Evolutionary conservation across 2,329 filamentous ascomycete genomes (phyloP), one percentile per base, ranked within the genome.

Genomic region (Talaromyces sp.): DNA sequence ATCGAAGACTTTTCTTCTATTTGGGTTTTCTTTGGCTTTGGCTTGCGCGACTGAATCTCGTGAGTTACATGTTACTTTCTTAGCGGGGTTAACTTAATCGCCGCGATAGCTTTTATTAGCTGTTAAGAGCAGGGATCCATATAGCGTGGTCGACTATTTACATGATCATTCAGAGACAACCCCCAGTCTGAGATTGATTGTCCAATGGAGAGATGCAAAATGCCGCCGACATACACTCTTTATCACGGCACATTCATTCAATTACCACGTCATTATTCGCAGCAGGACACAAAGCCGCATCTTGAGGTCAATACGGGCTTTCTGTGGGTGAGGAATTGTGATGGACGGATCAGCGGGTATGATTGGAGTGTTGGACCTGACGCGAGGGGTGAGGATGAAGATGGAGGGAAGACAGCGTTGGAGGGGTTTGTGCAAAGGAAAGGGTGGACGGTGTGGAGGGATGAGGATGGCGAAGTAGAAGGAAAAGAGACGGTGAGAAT

Each of bases 181-280:
- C n/a, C n/a, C n/a, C n/a, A n/a, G n/a, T n/a, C n/a, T n/a, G n/a
- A n/a, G n/a, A n/a, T 28, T 52, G 48, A 33, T 21, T 21, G n/a
- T n/a, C n/a, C n/a, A n/a, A n/a, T n/a, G n/a, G n/a, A n/a, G n/a
- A n/a, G 11, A 7, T 18, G 18, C 9, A 44, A 56, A 61, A 64
- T 66, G 59, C 40, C 62, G 21, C 58, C 65, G 9, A 39, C 59
- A 11, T 67, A 72, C 52, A 77, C 77, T 0, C 70, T 89, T 52
- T 90, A 86, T 69, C 66, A 81, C 21, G 88, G 88, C 12, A 81
- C 84, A 0, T 89, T 89, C 69, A 82, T 88, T 12, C 84, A 89
- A 40, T 70, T 84, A 72, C 70, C 79, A 71, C 69, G 80, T 71
- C 59, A n/a, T n/a, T n/a, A 61, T 7, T 54, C 21, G 31, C 54